These are phyloP conservation scores for Skeletonema marinoi DNA, from an alignment of 108 stramenopile genomes.

Conservation along the genomic window DNA sequence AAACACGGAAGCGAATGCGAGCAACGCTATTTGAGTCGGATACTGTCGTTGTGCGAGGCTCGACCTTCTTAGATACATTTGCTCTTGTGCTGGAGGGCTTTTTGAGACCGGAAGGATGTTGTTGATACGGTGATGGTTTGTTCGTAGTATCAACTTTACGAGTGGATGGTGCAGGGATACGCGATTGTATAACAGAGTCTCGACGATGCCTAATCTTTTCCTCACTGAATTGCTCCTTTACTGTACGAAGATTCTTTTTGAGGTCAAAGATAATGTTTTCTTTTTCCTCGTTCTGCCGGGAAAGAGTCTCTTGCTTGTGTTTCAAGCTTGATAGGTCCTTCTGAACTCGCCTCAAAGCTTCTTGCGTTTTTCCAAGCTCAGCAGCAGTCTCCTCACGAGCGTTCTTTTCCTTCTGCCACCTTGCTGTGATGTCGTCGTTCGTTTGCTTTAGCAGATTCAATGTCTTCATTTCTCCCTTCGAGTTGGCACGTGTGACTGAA, in stretches of 20 bases:
- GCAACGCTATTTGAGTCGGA: constrained; percentile 28
- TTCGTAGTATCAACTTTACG: background rate
- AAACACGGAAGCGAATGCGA: constrained; percentile 67
- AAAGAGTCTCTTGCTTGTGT: constrained; percentile 59
- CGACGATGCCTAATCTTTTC: constrained; percentile 48
- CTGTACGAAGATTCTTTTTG: constrained; percentile 67
- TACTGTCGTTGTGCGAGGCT: background rate
- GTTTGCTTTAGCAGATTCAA: constrained; percentile 76
- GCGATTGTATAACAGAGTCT: constrained; percentile 43
- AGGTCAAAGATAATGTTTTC: constrained; percentile 65
- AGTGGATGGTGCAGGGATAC: constrained; percentile 39
- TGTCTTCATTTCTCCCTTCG: constrained; percentile 74
- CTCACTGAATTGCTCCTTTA: constrained; percentile 61
- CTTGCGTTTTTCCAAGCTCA: constrained; percentile 72
- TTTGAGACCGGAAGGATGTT: background rate
- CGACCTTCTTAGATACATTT: constrained; percentile 9
- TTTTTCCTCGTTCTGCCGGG: constrained; percentile 70
- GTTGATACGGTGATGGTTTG: background rate
- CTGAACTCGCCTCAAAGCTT: constrained; percentile 64
- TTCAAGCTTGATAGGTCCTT: constrained; percentile 53
- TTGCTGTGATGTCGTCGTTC: constrained; percentile 79
- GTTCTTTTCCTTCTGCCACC: constrained; percentile 89
- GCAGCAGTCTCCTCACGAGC: constrained; percentile 70
- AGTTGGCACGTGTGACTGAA: constrained; percentile 54
- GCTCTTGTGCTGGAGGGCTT: constrained; percentile 11